Conservation (phyloP, 176 grass and related monocot species). For the Rhynchospora breviuscula region DNA sequence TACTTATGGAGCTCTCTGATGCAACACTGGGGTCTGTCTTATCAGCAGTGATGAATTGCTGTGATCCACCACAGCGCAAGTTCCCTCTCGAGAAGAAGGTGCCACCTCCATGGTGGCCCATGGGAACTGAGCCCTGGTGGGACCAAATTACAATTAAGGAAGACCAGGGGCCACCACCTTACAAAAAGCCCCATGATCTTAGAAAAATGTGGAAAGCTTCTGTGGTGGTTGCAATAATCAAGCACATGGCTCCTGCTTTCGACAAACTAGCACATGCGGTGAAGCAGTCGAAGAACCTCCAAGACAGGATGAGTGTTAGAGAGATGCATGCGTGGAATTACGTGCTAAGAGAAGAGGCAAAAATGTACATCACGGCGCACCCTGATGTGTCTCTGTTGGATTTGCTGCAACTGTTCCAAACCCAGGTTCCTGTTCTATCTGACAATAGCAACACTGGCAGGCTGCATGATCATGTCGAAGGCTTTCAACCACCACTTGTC, state of each 20-base stretch:
- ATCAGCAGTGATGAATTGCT: constrained; percentile 63
- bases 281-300: constrained; percentile 59
- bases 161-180: constrained; percentile 28
- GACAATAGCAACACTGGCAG: neutral
- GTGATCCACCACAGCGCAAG: constrained; percentile 51
- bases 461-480: neutral
- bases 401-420: neutral
- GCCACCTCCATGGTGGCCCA: constrained; percentile 63
- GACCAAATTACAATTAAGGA: constrained; percentile 30
- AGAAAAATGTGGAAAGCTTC: constrained; percentile 66
- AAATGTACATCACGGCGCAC: neutral
- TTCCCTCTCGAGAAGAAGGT: constrained; percentile 55
- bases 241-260: constrained; percentile 57
- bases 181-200: constrained; percentile 65
- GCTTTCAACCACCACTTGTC: neutral
- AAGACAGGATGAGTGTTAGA: constrained; percentile 67
- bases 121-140: constrained; percentile 55
- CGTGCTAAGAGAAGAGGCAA: neutral
- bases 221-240: constrained; percentile 50
- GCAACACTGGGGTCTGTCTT: constrained; percentile 53
- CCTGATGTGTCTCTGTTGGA: neutral
- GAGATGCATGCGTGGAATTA: constrained; percentile 29
- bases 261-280: constrained; percentile 45
- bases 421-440: neutral
- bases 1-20: constrained; percentile 43